Percentiles rank a stretch among this genome's conserved stretches.
Conservation (phyloP, 192 early-diverging fungal genomes). For the Linnemannia exigua region DNA sequence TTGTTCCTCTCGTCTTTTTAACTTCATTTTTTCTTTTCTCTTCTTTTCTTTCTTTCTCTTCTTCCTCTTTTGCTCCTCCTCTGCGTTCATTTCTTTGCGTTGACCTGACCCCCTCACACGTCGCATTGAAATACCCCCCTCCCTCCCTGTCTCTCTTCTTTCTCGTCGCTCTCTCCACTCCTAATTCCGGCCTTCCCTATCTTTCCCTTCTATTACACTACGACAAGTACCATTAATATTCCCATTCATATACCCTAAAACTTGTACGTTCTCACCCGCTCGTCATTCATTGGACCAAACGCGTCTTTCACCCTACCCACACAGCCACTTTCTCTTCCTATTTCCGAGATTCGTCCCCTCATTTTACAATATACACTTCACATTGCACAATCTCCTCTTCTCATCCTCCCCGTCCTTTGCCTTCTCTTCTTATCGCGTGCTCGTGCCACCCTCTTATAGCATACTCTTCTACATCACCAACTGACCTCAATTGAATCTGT, state of each 20-base stretch:
- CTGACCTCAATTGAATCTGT: not conserved
- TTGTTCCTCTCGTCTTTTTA: not conserved
- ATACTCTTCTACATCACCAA: not conserved
- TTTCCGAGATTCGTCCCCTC: not conserved
- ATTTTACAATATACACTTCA: not conserved
- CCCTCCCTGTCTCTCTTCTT: not conserved
- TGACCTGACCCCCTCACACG: not conserved
- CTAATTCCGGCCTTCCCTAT: not conserved
- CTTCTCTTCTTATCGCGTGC: not conserved
- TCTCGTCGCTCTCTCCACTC: not conserved
- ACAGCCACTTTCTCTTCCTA: not conserved
- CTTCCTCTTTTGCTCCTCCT: not conserved
- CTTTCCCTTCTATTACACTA: not conserved
- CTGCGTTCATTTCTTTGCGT: not conserved
- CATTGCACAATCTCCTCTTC: not conserved
- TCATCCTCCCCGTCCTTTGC: not conserved
- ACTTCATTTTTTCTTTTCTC: not conserved
- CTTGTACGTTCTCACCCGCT: not conserved
- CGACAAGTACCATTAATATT: not conserved
- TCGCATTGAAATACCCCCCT: not conserved
- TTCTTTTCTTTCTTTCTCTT: too few relatives aligned
- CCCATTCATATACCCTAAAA: not conserved
- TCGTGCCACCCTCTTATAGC: not conserved
- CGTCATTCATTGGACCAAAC: constrained; percentile 1
- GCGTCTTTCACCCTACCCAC: not conserved